phyloP scores from a whole-genome alignment of 1,284 basidiomycete species.

The Pseudozyma sp. region DNA sequence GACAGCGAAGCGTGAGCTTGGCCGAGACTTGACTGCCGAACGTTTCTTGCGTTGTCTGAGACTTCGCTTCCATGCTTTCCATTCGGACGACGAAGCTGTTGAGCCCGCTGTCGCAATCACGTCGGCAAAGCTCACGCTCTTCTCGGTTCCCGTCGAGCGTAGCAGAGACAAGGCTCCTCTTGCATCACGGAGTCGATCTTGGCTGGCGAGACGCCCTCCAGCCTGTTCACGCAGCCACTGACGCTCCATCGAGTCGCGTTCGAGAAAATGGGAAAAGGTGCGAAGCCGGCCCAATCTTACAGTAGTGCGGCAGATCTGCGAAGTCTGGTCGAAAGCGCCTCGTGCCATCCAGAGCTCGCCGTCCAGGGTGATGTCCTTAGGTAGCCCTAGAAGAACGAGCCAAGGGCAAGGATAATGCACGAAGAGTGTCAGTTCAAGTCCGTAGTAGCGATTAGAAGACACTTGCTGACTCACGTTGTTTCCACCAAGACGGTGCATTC shows the following conservation, averaged over 20 bases:
- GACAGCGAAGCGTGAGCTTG: conserved; percentile 4
- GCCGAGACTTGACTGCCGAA: neutral
- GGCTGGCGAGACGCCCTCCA: conserved; percentile 70
- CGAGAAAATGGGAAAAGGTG: conserved; percentile 33
- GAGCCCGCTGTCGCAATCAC: neutral
- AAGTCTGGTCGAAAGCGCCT: conserved; percentile 55
- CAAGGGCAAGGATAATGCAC: neutral
- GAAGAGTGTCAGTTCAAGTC: neutral
- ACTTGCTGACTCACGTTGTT: conserved; percentile 72
- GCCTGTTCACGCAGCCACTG: conserved; percentile 41
- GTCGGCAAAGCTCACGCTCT: neutral
- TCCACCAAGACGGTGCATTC: conserved; percentile 75
- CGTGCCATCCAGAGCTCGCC: conserved; percentile 71
- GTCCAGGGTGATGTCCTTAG: conserved; percentile 75
- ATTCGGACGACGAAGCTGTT: neutral
- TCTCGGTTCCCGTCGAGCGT: neutral
- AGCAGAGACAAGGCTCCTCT: conserved; percentile 2
- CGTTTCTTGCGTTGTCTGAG: neutral
- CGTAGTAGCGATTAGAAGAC: neutral
- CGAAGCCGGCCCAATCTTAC: conserved; percentile 48
- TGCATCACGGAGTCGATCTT: conserved; percentile 30
- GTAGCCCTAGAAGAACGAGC: conserved; percentile 71
- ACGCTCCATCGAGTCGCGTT: conserved; percentile 45
- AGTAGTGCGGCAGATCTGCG: conserved; percentile 45
- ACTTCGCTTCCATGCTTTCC: conserved; percentile 24